Percentiles rank a stretch among this genome's conserved stretches.
phyloP scores from a whole-genome alignment of 345 rosid genomes.

The Heritiera fomes region DNA sequence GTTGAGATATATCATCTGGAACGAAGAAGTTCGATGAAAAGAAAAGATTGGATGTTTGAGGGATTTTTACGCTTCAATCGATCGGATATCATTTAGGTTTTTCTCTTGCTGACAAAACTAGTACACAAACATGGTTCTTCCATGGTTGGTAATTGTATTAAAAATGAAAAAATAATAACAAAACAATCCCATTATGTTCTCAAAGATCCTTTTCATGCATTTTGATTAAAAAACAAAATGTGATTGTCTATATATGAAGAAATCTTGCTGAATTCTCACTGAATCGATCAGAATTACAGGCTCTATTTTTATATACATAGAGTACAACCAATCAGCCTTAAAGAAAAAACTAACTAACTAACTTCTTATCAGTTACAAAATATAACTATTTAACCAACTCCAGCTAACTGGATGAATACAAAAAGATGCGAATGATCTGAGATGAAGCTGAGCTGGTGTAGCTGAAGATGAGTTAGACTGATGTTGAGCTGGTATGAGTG shows the following conservation, averaged over 20 bases:
- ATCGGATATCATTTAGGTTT: not conserved
- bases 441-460: too few species aligned
- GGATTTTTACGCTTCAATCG: not conserved
- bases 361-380: too few species aligned
- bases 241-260: not conserved
- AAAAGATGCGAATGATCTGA: too few species aligned
- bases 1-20: not conserved
- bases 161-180: not conserved
- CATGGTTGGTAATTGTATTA: not conserved
- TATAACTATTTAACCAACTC: too few species aligned
- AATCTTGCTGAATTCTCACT: too few species aligned
- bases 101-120: not conserved
- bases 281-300: too few species aligned
- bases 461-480: too few species aligned
- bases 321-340: too few species aligned
- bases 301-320: too few species aligned
- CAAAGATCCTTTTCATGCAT: not conserved
- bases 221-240: not conserved
- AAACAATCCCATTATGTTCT: not conserved
- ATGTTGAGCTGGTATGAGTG: too few species aligned
- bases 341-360: too few species aligned
- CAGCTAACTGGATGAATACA: too few species aligned
- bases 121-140: not conserved
- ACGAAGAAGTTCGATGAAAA: not conserved
- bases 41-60: not conserved